Base-by-base conservation (phyloP, 2,329 filamentous ascomycete species). In the Aspergillus niger region DNA sequence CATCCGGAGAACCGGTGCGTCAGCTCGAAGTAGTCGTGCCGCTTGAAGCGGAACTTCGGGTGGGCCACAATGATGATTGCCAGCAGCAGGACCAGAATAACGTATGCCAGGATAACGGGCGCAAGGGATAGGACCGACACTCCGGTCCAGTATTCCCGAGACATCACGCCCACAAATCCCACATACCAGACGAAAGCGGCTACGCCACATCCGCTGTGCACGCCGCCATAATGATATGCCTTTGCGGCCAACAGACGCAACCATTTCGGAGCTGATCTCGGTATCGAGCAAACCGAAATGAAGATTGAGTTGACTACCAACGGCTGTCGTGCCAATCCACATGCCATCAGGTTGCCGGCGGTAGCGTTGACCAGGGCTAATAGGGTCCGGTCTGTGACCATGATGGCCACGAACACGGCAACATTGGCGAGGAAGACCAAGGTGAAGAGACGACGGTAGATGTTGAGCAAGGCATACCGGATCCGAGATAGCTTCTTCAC, bases 1-100 rank as follows among this genome's bases (percentile, higher is more conserved):
- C 90, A 92, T n/a, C 89, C 90, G 5, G 83, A 83, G 72, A 90
- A 92, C 51, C 90, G 87, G 75, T 92, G 90, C 50, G 84, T 83
- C 51, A 85, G 76, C 76, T 92, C 90, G 70, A 91, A 92, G 59
- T 82, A 74, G 74, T 92, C 84, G 77, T 92, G 90, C 63, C 82
- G 80, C 50, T 80, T 82, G 65, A 81, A 79, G 22, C 90, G 86
- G 65, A 92, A 80, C 8, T 74, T 72, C 3, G 90, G 90, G 71
- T 88, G 83, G 2, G 90, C 87, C 55, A 86, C 84, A 50, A 79
- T 76, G 54, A 90, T 80, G 69, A 92, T 88, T 41, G 78, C 69
- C 58, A 85, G 68, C 65, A 90, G 80, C 54, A 91, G 79, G 2
- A 77, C 71, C 48, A 85, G 78, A 43, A 91, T 80, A 43, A 87